phyloP scores from a whole-genome alignment of 306 rosid genomes.

The Acacia melanoxylon region DNA sequence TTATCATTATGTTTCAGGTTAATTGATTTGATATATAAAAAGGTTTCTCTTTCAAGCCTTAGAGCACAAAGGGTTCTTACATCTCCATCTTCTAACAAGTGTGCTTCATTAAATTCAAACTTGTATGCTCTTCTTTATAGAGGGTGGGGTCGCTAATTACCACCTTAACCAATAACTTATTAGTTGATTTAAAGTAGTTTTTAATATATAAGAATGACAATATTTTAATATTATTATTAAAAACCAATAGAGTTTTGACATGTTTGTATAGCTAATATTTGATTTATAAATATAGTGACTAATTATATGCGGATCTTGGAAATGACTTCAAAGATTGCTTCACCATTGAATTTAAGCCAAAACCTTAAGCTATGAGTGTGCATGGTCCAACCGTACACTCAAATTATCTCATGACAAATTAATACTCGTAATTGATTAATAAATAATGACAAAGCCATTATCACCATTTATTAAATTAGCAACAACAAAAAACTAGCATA shows the following conservation, averaged over 20 bases:
- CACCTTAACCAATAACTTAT: too few relatives aligned
- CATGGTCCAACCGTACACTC: not conserved
- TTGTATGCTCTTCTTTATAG: too few relatives aligned
- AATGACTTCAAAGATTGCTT: not conserved
- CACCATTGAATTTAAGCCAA: slow-evolving; percentile 2
- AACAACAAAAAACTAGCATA: not conserved
- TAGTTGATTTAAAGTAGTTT: not conserved
- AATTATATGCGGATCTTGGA: not conserved
- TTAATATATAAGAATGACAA: not conserved
- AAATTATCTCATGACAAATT: not conserved
- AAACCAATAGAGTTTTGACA: not conserved
- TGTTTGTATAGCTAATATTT: too few relatives aligned
- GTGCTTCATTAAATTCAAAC: too few relatives aligned
- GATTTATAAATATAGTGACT: not conserved
- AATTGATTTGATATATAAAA: not conserved
- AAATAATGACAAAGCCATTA: not conserved
- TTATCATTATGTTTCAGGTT: too few relatives aligned
- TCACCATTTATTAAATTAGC: not conserved
- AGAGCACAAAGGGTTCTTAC: rapidly evolving
- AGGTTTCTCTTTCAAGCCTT: too few relatives aligned
- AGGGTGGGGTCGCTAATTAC: too few relatives aligned
- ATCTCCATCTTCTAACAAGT: too few relatives aligned
- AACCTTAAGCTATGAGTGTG: not conserved
- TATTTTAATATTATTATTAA: too few relatives aligned
- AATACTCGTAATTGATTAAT: not conserved